These are phyloP conservation scores for Papiliotrema nemorosa DNA, from an alignment of 1,284 basidiomycete genomes.

Conservation along the genomic window DNA sequence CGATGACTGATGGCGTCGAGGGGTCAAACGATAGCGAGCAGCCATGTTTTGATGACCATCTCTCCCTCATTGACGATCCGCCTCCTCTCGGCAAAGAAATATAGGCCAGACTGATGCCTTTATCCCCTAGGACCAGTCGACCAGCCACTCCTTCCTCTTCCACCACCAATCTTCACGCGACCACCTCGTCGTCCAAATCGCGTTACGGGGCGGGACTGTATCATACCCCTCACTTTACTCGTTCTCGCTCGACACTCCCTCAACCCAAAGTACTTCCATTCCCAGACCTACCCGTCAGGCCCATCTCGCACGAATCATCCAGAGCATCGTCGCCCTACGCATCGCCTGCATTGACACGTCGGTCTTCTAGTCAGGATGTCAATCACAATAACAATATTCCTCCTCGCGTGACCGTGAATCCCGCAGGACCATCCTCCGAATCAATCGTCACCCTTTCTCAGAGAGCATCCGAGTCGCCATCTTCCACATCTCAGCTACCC, in stretches of 20 bases:
- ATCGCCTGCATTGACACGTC: constrained; percentile 1
- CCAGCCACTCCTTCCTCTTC: background rate
- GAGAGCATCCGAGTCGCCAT: background rate
- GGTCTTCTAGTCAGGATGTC: constrained; percentile 4
- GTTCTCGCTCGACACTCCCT: background rate
- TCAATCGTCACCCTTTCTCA: background rate
- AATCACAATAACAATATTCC: background rate
- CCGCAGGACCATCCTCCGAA: background rate
- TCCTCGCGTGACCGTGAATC: background rate
- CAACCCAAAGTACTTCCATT: constrained; percentile 5
- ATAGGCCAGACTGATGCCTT: background rate
- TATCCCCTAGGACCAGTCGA: background rate
- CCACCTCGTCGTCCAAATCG: background rate
- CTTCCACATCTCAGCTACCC: background rate
- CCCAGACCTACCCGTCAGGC: constrained; percentile 4
- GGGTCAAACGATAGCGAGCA: no score
- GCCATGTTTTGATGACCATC: no score
- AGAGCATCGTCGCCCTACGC: background rate
- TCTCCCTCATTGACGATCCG: no score
- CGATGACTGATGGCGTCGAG: no score
- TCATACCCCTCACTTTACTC: background rate
- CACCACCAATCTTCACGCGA: background rate
- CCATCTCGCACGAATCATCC: background rate
- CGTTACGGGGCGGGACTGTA: background rate
- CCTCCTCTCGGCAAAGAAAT: no score